Percentiles rank a stretch among this genome's conserved stretches.
Conservation (phyloP, 768 basidiomycete genomes). For the Trametes villosa region DNA sequence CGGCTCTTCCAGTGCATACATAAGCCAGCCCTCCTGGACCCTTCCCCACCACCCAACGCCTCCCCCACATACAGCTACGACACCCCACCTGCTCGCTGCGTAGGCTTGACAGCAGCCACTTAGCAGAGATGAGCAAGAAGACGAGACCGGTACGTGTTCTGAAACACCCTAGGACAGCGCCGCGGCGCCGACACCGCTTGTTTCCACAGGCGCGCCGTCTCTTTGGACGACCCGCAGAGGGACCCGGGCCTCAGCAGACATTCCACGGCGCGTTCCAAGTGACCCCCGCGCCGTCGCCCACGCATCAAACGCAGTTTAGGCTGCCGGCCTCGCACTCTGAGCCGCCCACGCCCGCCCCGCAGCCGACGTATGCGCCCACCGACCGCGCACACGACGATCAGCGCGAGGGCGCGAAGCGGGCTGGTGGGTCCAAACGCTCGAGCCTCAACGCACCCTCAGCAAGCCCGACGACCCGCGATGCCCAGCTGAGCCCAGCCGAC, state of each 20-base stretch:
- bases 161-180: neutral
- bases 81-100: neutral
- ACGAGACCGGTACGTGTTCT: constrained; percentile 9
- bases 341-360: neutral
- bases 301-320: constrained; percentile 1
- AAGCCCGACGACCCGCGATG: neutral
- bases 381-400: neutral
- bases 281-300: neutral
- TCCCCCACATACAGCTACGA: neutral
- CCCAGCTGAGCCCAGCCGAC: neutral
- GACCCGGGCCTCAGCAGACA: constrained; percentile 16
- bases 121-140: constrained; percentile 11
- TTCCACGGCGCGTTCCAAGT: constrained; percentile 14
- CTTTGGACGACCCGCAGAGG: constrained; percentile 16
- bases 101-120: neutral
- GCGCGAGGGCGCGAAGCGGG: neutral
- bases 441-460: neutral
- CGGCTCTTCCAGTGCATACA: constrained; percentile 6
- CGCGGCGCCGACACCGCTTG: neutral
- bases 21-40: neutral
- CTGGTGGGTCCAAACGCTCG: neutral
- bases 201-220: constrained; percentile 16
- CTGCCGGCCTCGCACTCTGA: neutral
- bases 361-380: neutral
- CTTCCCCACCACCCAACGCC: neutral